Evolutionary conservation across 202 grass and related monocot genomes (phyloP).

Genomic region (Setaria viridis): DNA sequence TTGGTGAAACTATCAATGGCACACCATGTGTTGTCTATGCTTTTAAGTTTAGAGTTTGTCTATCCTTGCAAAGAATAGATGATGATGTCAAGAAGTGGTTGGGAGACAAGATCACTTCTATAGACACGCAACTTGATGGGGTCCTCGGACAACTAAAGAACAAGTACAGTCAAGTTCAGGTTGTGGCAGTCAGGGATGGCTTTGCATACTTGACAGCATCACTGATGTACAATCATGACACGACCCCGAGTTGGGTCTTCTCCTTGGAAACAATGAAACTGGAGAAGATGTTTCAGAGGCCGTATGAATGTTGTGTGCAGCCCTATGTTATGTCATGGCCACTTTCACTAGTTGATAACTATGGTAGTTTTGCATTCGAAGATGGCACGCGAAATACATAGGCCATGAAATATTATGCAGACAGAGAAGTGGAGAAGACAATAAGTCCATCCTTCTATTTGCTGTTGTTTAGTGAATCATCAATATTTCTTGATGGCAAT

Average conservation of each 20-base stretch:
- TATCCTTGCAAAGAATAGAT: background rate
- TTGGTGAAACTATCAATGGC: background rate
- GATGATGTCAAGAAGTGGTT: background rate
- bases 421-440: no score
- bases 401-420: no score
- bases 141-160: background rate
- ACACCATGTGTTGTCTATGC: background rate
- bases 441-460: background rate
- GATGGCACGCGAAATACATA: background rate
- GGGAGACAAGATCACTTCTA: background rate
- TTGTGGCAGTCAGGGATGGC: background rate
- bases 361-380: background rate
- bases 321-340: slow-evolving; percentile 7
- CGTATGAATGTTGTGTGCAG: background rate
- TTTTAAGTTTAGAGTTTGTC: background rate
- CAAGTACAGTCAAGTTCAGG: background rate
- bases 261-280: background rate
- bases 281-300: background rate
- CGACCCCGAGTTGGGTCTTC: background rate
- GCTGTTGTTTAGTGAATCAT: no score
- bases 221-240: background rate
- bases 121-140: background rate
- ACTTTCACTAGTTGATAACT: slow-evolving; percentile 8
- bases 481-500: no score
- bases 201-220: background rate